These are phyloP conservation scores for Linum trigynum DNA, from an alignment of 345 rosid species.

Conservation along the genomic window DNA sequence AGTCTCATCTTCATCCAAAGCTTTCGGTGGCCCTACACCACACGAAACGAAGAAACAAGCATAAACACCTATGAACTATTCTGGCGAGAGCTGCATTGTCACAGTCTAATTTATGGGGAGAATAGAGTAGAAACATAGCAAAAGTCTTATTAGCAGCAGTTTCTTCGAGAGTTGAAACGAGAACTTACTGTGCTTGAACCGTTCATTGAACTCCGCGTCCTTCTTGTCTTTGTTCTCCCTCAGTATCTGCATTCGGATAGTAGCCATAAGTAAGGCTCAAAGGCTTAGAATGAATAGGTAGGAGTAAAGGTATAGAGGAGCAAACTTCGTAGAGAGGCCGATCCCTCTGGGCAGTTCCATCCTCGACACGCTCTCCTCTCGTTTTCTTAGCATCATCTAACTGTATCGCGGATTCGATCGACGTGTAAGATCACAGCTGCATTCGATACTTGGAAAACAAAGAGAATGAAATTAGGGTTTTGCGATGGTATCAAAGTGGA, in stretches of 20 bases:
- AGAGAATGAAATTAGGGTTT: conserved; percentile 1
- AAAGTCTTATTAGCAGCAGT: too few species aligned
- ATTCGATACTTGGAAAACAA: not conserved
- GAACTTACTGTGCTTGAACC: conserved; percentile 84
- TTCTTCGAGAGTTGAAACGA: not conserved
- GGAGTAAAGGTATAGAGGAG: not conserved
- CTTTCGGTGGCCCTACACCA: conserved; percentile 85
- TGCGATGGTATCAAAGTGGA: not conserved
- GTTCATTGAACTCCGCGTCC: conserved; percentile 92
- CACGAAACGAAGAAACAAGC: not conserved
- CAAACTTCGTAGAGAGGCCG: conserved; percentile 74
- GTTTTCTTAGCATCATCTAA: conserved; percentile 72
- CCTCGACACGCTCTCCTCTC: conserved; percentile 89
- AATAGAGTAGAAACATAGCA: too few species aligned
- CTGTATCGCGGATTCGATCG: conserved; percentile 28
- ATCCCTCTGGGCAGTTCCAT: conserved; percentile 92
- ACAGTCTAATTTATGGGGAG: too few species aligned
- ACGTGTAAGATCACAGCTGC: not conserved
- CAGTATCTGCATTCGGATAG: conserved; percentile 42
- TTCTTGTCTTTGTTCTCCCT: conserved; percentile 93
- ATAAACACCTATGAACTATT: too few species aligned
- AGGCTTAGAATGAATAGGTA: not conserved
- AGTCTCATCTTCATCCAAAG: conserved; percentile 92
- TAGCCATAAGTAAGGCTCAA: not conserved
- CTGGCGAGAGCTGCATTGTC: too few species aligned